Conservation (phyloP, 2,329 filamentous ascomycete genomes). For the Colletotrichum noveboracense region DNA sequence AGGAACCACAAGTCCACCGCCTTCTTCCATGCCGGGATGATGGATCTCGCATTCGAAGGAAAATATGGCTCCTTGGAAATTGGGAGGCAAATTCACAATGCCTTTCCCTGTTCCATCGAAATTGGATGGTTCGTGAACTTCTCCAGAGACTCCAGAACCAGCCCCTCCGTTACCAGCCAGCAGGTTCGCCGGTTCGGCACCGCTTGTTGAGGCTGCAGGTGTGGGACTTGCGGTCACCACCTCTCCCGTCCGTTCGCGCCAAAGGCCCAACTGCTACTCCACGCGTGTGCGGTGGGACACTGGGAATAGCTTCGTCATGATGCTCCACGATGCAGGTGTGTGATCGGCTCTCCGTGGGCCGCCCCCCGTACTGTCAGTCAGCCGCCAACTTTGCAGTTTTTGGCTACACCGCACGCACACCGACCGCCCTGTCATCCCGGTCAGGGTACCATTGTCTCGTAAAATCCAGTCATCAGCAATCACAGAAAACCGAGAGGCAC, state of each 20-base stretch:
- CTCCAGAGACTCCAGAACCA: not conserved
- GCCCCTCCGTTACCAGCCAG: not conserved
- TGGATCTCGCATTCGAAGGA: not conserved
- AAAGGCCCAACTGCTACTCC: not conserved
- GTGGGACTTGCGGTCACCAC: not conserved
- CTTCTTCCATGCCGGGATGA: not conserved
- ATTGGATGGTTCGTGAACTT: not conserved
- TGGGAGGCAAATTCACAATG: not conserved
- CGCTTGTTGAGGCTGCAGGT: not conserved
- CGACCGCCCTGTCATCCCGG: not conserved
- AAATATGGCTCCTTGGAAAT: not conserved
- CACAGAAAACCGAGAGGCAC: not conserved
- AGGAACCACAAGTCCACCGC: not conserved
- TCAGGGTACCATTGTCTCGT: constrained; percentile 8
- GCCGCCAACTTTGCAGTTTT: not conserved
- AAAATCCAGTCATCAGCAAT: not conserved
- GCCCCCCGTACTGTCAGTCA: not conserved
- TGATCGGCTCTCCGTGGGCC: not conserved
- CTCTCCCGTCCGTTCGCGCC: not conserved
- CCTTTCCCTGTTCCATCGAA: not conserved
- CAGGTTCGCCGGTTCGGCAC: not conserved
- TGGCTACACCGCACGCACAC: constrained; percentile 1
- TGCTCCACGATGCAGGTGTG: not conserved
- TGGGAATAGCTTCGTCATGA: constrained; percentile 8
- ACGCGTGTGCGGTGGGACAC: not conserved